These are phyloP conservation scores for Yamadazyma kanchanaburiensis DNA, from an alignment of 1,139 yeast genomes.

Conservation along the genomic window DNA sequence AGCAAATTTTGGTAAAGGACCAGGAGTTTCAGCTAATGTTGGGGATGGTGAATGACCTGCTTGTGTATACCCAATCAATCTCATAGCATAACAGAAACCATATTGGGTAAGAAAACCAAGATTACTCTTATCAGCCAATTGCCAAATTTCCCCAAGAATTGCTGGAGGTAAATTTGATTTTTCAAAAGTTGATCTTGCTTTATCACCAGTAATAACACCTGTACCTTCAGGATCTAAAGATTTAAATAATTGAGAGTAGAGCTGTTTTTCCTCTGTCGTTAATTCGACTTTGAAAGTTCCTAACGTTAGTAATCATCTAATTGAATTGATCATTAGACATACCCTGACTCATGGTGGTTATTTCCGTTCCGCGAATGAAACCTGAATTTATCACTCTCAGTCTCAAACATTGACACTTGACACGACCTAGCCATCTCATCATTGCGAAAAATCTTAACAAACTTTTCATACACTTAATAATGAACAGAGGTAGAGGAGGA, in stretches of 20 bases:
- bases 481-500: slow-evolving; percentile 72
- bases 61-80: slow-evolving; percentile 89
- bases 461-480: slow-evolving; percentile 14
- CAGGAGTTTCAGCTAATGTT: slow-evolving; percentile 51
- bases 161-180: slow-evolving; percentile 81
- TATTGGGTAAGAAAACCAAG: slow-evolving; percentile 80
- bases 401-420: too few species aligned
- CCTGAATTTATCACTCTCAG: too few species aligned
- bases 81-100: slow-evolving; percentile 82
- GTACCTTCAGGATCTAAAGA: slow-evolving; percentile 74
- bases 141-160: slow-evolving; percentile 90
- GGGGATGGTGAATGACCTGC: slow-evolving; percentile 57
- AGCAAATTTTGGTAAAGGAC: slow-evolving; percentile 57
- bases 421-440: too few species aligned
- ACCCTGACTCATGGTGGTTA: too few species aligned
- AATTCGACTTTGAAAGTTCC: slow-evolving; percentile 47
- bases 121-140: slow-evolving; percentile 79
- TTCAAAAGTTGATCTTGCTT: slow-evolving; percentile 82
- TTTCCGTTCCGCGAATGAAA: too few species aligned
- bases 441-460: neutral
- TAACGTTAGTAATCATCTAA: slow-evolving; percentile 1
- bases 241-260: slow-evolving; percentile 72
- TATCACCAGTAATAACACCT: slow-evolving; percentile 87
- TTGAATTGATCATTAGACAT: too few species aligned
- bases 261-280: slow-evolving; percentile 73